Conservation (phyloP, 2,329 filamentous ascomycete species). For the Microcera coccophila region DNA sequence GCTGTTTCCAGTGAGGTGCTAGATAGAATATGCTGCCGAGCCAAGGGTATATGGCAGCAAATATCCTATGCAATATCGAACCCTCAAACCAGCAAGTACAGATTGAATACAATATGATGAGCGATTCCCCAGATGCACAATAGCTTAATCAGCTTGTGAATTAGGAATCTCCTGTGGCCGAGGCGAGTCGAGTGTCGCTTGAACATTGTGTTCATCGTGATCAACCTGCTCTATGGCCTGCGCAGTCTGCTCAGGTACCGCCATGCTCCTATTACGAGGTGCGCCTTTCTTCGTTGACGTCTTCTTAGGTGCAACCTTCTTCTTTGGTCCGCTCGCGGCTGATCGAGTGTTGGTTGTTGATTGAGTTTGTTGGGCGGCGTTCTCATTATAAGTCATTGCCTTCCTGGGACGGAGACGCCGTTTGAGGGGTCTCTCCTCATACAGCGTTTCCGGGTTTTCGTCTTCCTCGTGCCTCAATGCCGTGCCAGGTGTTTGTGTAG, state of each 20-base stretch:
- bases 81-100: too few species aligned
- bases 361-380: slow-evolving; percentile 5
- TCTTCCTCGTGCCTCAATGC: not conserved
- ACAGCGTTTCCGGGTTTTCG: not conserved
- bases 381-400: not conserved
- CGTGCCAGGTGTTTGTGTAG: not conserved
- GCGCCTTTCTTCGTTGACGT: not conserved
- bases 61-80: slow-evolving; percentile 14
- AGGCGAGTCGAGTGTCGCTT: too few species aligned
- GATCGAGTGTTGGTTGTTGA: slow-evolving; percentile 5
- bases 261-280: not conserved
- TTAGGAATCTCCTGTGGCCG: too few species aligned
- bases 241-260: slow-evolving; percentile 2
- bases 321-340: slow-evolving; percentile 7
- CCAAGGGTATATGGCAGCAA: slow-evolving; percentile 23
- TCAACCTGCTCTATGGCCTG: not conserved
- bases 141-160: too few species aligned
- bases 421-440: slow-evolving; percentile 14
- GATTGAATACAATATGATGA: too few species aligned
- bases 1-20: slow-evolving; percentile 3
- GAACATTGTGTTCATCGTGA: too few species aligned
- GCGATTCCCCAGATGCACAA: too few species aligned
- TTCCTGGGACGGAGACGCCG: slow-evolving; percentile 22
- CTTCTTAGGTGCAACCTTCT: slow-evolving; percentile 6
- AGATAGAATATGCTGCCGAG: not conserved